A percentile compares a stretch with the other conserved stretches of the same genome.
phyloP scores from a whole-genome alignment of 352 stramenopile genomes.

The Blastocystis sp. region DNA sequence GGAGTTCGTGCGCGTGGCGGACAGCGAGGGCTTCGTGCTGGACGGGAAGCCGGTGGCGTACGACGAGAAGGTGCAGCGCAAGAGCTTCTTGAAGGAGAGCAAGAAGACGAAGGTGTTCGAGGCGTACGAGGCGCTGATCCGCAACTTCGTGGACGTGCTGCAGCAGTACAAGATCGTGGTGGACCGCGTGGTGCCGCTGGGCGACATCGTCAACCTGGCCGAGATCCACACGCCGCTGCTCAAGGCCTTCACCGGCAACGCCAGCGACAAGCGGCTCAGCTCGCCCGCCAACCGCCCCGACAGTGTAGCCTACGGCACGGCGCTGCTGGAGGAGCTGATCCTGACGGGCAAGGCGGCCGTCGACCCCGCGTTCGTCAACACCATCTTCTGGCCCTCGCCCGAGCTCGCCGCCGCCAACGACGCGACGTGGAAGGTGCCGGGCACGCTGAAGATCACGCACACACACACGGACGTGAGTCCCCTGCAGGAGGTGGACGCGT shows the following conservation, averaged over 20 bases:
- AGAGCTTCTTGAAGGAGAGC: not conserved
- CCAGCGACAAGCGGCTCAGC: not conserved
- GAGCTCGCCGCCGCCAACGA: slow-evolving; percentile 7
- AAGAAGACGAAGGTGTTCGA: slow-evolving; percentile 52
- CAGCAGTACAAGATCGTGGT: slow-evolving; percentile 4
- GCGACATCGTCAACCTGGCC: not conserved
- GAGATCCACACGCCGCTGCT: not conserved
- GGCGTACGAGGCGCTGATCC: not conserved
- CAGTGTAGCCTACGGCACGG: not conserved
- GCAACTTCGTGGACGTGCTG: slow-evolving; percentile 4
- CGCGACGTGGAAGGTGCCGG: not conserved
- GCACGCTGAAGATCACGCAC: slow-evolving; percentile 39
- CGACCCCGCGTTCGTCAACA: slow-evolving; percentile 39
- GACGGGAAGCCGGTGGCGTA: not conserved
- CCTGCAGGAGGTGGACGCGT: not conserved
- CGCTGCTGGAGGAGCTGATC: slow-evolving; percentile 37
- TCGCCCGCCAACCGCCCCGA: not conserved
- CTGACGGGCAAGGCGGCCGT: not conserved
- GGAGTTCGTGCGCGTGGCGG: not conserved
- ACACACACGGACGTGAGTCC: slow-evolving; percentile 23
- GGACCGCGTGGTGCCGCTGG: slow-evolving; percentile 2
- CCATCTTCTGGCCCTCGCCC: slow-evolving; percentile 38
- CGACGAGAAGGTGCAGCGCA: slow-evolving; percentile 10
- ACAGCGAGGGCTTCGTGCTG: slow-evolving; percentile 8
- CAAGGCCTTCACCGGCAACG: slow-evolving; percentile 2